These are phyloP conservation scores for Choiromyces venosus DNA, from an alignment of 495 filamentous ascomycete genomes.

Conservation along the genomic window DNA sequence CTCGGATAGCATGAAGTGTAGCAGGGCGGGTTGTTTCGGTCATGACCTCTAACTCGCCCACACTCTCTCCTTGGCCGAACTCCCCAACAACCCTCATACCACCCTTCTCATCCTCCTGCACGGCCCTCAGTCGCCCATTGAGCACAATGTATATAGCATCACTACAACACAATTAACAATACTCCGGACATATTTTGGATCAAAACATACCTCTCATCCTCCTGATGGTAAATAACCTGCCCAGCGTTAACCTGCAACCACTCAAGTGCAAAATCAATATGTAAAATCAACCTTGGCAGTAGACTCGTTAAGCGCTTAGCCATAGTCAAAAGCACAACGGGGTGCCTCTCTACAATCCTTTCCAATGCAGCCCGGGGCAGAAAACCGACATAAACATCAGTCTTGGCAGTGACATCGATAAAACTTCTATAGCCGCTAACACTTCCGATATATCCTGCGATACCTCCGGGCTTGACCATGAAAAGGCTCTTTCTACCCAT, in stretches of 20 bases:
- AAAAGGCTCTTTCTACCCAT: constrained; percentile 68
- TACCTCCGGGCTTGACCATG: constrained; percentile 87
- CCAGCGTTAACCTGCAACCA: constrained; percentile 96
- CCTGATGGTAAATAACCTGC: constrained; percentile 88
- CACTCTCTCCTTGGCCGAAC: constrained; percentile 94
- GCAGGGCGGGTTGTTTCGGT: constrained; percentile 85
- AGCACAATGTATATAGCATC: constrained; percentile 98
- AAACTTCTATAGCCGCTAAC: constrained; percentile 94
- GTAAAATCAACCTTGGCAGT: constrained; percentile 82
- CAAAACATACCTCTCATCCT: constrained; percentile 61
- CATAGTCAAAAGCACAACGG: constrained; percentile 87
- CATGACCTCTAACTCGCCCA: constrained; percentile 94
- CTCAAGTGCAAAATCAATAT: constrained; percentile 96
- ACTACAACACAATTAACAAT: constrained; percentile 42
- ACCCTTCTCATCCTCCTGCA: constrained; percentile 70
- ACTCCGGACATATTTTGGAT: background rate
- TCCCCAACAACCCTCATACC: constrained; percentile 87
- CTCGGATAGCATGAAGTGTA: constrained; percentile 90
- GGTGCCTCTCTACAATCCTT: constrained; percentile 83
- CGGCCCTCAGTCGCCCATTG: constrained; percentile 77
- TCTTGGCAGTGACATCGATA: constrained; percentile 93
- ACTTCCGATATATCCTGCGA: constrained; percentile 89
- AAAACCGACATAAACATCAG: constrained; percentile 97
- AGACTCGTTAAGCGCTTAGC: constrained; percentile 87
- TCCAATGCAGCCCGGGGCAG: constrained; percentile 81